phyloP scores from a whole-genome alignment of 2,329 filamentous ascomycete genomes.

The Colletotrichum gloeosporioides region DNA sequence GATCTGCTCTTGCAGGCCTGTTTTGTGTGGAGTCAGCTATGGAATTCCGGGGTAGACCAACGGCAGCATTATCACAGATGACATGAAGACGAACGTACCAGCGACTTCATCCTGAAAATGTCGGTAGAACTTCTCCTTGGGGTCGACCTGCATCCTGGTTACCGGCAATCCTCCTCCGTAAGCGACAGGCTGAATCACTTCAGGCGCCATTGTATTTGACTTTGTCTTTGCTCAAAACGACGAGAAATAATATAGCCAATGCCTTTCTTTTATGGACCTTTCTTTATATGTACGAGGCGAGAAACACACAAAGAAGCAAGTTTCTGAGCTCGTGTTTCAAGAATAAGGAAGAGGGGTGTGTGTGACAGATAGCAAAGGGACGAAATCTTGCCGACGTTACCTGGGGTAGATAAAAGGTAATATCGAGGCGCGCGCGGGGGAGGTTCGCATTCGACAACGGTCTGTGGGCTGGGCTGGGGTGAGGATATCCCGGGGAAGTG shows the following conservation, averaged over 20 bases:
- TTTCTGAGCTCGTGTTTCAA: slow-evolving; percentile 8
- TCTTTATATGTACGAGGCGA: not conserved
- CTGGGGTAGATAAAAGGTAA: not conserved
- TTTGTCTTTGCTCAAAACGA: not conserved
- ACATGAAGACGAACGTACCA: slow-evolving; percentile 51
- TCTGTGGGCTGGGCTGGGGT: not conserved
- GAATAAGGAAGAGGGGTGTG: not conserved
- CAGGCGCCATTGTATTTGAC: slow-evolving; percentile 17
- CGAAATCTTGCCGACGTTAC: not conserved
- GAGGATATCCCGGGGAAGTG: slow-evolving; percentile 2
- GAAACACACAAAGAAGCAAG: not conserved
- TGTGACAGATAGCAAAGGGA: not conserved
- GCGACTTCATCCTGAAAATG: slow-evolving; percentile 80
- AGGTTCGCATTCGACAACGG: not conserved
- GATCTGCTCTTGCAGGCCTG: slow-evolving; percentile 66
- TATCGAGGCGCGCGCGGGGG: not conserved
- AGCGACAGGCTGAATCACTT: slow-evolving; percentile 21
- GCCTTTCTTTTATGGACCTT: not conserved
- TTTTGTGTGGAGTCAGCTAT: not conserved
- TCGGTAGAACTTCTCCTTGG: slow-evolving; percentile 83
- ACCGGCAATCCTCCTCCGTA: slow-evolving; percentile 17
- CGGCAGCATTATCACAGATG: not conserved
- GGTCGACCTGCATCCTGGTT: slow-evolving; percentile 43
- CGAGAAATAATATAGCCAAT: not conserved
- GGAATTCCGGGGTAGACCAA: not conserved